Conservation (phyloP, 345 rosid species). For the Eucalyptus marginata region DNA sequence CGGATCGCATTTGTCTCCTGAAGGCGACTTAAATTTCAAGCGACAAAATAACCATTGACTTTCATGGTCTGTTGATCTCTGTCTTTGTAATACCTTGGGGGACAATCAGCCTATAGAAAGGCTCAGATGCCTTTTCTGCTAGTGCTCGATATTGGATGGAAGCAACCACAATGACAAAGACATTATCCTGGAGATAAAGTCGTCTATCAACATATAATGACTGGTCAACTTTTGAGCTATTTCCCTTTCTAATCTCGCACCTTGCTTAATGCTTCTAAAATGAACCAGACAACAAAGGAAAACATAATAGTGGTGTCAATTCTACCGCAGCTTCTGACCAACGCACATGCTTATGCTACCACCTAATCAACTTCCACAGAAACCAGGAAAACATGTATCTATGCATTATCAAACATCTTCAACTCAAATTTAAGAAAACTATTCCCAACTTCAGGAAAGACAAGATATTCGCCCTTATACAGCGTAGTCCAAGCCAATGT, state of each 20-base stretch:
- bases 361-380: not conserved
- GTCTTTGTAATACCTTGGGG: no score
- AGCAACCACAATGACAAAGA: constrained; percentile 30
- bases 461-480: not conserved
- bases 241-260: not conserved
- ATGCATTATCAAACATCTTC: not conserved
- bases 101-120: constrained; percentile 10
- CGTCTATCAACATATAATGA: not conserved
- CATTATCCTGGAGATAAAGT: constrained; percentile 18
- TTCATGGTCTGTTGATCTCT: not conserved
- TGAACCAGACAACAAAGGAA: not conserved
- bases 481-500: constrained; percentile 6
- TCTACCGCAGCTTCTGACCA: not conserved
- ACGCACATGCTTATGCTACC: not conserved
- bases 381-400: not conserved
- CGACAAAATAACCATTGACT: not conserved
- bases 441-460: not conserved
- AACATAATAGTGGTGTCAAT: not conserved
- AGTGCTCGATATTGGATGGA: constrained; percentile 26
- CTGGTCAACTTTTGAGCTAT: not conserved
- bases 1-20: not conserved
- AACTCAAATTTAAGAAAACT: not conserved
- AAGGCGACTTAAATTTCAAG: not conserved
- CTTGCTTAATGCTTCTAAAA: not conserved
- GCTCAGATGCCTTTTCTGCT: constrained; percentile 21